phyloP scores from a whole-genome alignment of 129 eudicot genomes.

The Glebionis coronaria region DNA sequence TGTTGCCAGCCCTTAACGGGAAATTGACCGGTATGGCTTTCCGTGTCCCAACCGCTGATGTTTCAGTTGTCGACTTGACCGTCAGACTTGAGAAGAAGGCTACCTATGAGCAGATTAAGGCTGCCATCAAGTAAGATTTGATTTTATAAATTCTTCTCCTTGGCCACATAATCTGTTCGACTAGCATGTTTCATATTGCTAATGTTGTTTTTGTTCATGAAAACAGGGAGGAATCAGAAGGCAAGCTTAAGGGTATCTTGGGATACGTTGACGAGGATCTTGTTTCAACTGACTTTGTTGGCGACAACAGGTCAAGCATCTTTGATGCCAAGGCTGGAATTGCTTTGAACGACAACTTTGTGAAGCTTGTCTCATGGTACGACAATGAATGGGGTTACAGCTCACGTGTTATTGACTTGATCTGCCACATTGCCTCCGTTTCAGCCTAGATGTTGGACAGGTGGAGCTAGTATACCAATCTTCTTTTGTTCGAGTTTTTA shows the following conservation, averaged over 20 bases:
- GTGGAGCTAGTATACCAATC: not conserved
- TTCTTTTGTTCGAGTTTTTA: not conserved
- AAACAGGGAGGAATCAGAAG: constrained; percentile 7
- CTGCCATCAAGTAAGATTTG: constrained; percentile 59
- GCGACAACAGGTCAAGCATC: constrained; percentile 50
- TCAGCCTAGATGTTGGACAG: constrained; percentile 20
- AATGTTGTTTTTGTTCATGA: not conserved
- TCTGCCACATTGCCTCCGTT: constrained; percentile 53
- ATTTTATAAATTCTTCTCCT: not conserved
- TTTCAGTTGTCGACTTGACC: constrained; percentile 72
- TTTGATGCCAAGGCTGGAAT: constrained; percentile 82
- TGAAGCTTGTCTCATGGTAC: constrained; percentile 69
- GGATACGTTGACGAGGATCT: constrained; percentile 5
- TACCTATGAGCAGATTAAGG: constrained; percentile 63
- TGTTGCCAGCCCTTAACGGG: constrained; percentile 64
- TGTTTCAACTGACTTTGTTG: constrained; percentile 2
- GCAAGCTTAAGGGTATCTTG: constrained; percentile 10
- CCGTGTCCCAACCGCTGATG: constrained; percentile 83
- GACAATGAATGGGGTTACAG: constrained; percentile 87
- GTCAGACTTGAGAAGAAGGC: constrained; percentile 68
- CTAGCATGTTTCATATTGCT: too few species aligned
- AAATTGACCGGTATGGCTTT: constrained; percentile 72
- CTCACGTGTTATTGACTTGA: constrained; percentile 61
- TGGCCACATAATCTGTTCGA: too few species aligned
- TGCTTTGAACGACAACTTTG: constrained; percentile 57